Base-by-base conservation (phyloP, 371 early-diverging fungal genomes). In the Coemansia sp. region DNA sequence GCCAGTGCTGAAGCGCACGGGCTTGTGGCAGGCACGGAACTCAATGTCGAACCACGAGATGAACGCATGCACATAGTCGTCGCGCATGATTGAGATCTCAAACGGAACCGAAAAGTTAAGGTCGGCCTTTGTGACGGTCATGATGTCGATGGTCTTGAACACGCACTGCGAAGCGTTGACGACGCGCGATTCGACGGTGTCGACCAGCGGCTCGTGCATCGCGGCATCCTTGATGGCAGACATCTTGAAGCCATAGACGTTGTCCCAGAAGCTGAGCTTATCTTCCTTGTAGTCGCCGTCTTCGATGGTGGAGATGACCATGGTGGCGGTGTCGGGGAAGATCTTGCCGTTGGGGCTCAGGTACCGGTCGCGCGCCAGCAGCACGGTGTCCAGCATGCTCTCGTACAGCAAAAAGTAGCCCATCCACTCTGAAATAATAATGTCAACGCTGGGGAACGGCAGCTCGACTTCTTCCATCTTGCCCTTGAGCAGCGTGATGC, bases 391-490 rank as follows among this genome's bases (percentile, higher is more conserved):
- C 78, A 98, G 85, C 99, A 98, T 98, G 80, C 93, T 93, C 79
- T 98, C 98, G 80, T 94, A 97, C 55, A 97, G 85, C 78, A 97
- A 86, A 79, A 96, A 97, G 88, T 98, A 97, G 26, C 99, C 99
- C 96, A 98, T 98, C 99, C 99, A 98, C 82, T 98, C 99, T 4
- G 94, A 94, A 62, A 98, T 94, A 69, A 98, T 97, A 58, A 96
- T 93, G 71, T 94, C 95, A 20, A 94, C 95, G 64, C 89, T 85
- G 62, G 92, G 89, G 25, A 93, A 95, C 20, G 99, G 98, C 18
- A 97, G 85, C 25, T 78, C 82, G 21, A 98, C 91, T 69, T 96
- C 94, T 81, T 98, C 99, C 87, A 97, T 91, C 82, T 95, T 94
- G 69, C 98, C 99, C 82, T 93, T 91, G 63, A 97, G 88, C 79